A percentile compares a stretch with the other conserved stretches of the same genome.
Evolutionary conservation across 2,329 filamentous ascomycete species (phyloP).

Genomic region (Didymella keratinophila): DNA sequence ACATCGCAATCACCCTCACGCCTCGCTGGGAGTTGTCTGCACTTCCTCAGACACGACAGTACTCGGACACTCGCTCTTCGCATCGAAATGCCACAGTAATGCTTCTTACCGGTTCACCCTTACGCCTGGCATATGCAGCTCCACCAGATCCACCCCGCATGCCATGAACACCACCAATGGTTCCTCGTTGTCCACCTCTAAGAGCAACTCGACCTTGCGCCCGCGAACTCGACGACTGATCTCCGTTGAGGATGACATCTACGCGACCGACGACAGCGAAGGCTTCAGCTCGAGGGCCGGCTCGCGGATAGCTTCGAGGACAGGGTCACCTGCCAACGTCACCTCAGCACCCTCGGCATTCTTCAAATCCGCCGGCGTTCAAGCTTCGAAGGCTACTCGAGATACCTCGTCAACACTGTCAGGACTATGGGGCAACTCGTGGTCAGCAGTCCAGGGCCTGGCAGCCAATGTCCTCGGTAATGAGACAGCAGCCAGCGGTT

Average conservation of each 20-base stretch:
- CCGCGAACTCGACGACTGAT: constrained; percentile 58
- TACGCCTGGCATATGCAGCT: constrained; percentile 49
- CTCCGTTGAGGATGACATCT: constrained; percentile 57
- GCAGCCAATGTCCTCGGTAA: constrained; percentile 58
- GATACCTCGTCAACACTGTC: constrained; percentile 48
- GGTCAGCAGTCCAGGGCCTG: constrained; percentile 59
- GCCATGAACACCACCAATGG: constrained; percentile 53
- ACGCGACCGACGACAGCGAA: constrained; percentile 45
- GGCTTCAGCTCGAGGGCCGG: constrained; percentile 50
- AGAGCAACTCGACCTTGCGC: constrained; percentile 56
- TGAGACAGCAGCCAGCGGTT: constrained; percentile 39
- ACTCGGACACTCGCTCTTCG: constrained; percentile 4
- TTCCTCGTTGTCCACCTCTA: constrained; percentile 47
- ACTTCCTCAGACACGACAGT: not conserved
- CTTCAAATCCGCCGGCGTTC: constrained; percentile 32
- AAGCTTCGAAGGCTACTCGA: constrained; percentile 31
- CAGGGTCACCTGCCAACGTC: constrained; percentile 45
- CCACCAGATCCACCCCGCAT: constrained; percentile 42
- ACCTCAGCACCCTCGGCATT: constrained; percentile 42
- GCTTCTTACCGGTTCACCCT: constrained; percentile 18
- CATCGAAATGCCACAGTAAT: constrained; percentile 40
- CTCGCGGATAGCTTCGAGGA: constrained; percentile 50
- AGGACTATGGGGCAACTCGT: constrained; percentile 58
- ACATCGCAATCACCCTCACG: constrained; percentile 16
- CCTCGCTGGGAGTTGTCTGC: constrained; percentile 1